Conservation (phyloP, 2,329 filamentous ascomycete genomes). For the Venturia pyrina region DNA sequence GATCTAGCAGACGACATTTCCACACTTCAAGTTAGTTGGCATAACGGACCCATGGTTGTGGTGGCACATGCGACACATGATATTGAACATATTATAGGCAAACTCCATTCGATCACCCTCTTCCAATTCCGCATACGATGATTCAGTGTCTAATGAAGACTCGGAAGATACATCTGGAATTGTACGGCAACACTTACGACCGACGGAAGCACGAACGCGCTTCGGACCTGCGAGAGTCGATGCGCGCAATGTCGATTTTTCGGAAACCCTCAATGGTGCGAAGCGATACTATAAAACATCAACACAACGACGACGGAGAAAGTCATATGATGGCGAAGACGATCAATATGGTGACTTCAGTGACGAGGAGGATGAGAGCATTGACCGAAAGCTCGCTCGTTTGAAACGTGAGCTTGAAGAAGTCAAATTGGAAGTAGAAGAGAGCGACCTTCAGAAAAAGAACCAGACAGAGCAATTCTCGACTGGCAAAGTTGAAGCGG, state of each 20-base stretch:
- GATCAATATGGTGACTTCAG: conserved; percentile 65
- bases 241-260: conserved; percentile 73
- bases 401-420: conserved; percentile 72
- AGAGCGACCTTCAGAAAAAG: conserved; percentile 16
- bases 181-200: conserved; percentile 64
- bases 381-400: conserved; percentile 71
- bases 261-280: conserved; percentile 69
- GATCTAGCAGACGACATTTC: conserved; percentile 85
- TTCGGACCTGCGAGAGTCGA: conserved; percentile 72
- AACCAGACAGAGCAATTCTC: conserved; percentile 22
- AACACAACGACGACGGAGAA: conserved; percentile 52
- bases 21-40: conserved; percentile 59
- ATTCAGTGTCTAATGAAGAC: conserved; percentile 25
- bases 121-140: conserved; percentile 46
- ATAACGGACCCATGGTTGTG: neutral
- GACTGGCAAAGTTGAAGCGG: conserved; percentile 31
- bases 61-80: conserved; percentile 4
- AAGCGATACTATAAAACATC: conserved; percentile 74
- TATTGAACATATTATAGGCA: conserved; percentile 14
- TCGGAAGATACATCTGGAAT: conserved; percentile 37
- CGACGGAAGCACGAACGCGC: conserved; percentile 66
- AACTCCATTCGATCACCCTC: conserved; percentile 26
- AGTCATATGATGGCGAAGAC: conserved; percentile 41
- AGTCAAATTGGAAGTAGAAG: conserved; percentile 45
- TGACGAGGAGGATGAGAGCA: conserved; percentile 67